phyloP scores from a whole-genome alignment of 2,329 filamentous ascomycete genomes.

The Aspergillus sp. region DNA sequence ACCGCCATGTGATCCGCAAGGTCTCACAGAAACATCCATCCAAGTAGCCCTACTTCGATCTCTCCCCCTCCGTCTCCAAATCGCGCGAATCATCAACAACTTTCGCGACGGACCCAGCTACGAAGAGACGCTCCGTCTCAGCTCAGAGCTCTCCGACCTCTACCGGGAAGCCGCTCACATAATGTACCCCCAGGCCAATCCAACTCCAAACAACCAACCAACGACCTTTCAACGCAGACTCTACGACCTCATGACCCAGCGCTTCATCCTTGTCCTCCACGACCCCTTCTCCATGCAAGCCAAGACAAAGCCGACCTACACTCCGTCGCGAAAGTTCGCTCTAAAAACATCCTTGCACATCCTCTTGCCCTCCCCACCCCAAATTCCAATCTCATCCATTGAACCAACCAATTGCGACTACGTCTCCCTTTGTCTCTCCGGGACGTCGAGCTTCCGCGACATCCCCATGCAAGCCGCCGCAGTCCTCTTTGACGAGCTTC shows the following conservation, averaged over 20 bases:
- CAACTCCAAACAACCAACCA: not conserved
- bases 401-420: conserved; percentile 4
- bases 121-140: conserved; percentile 24
- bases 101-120: conserved; percentile 12
- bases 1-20: conserved; percentile 4
- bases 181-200: not conserved
- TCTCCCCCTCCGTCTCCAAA: conserved; percentile 17
- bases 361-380: not conserved
- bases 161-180: not conserved
- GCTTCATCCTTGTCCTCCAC: conserved; percentile 16
- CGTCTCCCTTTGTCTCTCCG: conserved; percentile 1
- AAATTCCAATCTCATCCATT: not conserved
- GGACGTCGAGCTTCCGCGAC: conserved; percentile 9
- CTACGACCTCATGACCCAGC: conserved; percentile 10
- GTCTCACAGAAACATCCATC: conserved; percentile 23
- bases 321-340: conserved; percentile 9
- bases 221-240: conserved; percentile 12
- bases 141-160: conserved; percentile 17
- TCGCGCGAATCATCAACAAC: conserved; percentile 22
- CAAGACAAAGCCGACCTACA: conserved; percentile 1
- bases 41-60: conserved; percentile 23
- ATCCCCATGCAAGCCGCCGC: conserved; percentile 11
- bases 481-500: conserved; percentile 4
- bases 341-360: conserved; percentile 3
- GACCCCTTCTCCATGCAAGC: conserved; percentile 11